Base-by-base conservation (phyloP, 495 filamentous ascomycete species). In the Aspergillus sparsus region DNA sequence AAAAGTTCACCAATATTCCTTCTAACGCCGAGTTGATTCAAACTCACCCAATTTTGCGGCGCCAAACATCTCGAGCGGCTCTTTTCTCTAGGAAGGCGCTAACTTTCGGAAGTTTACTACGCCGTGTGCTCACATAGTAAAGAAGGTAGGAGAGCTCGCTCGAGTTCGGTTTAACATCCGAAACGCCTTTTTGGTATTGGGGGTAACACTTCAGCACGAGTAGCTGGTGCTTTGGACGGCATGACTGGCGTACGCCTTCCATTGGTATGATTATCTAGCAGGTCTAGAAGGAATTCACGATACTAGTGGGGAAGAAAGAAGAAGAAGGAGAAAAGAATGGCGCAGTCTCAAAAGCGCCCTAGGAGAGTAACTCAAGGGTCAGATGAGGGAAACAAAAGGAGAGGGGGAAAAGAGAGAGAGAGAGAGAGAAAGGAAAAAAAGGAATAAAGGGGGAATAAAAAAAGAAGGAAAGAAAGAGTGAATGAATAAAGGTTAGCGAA, bases 101-200 rank as follows among this genome's bases (percentile, higher is more conserved):
- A 50, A 97, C 91, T 71, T 97, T 97, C 68, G 92, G 91, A 56
- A 97, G 83, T 83, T 96, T 97, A 74, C 89, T 92, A 58, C 90
- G 84, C 53, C 93, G 89, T 63, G 92, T 94, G 71, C 91, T 93
- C 44, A 89, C 90, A 81, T 97, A 96, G 82, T 93, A 97, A 32
- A 97, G 85, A 53, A 97, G 83, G 70, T 97, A 97, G 70, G 90
- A 95, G 44, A 97, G 85, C 78, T 97, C 93, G 74, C 89, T 94
- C 46, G 90, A 87, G 70, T 97, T 97, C 8, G 93, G 91, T 73
- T 92, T 93, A 58, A 96, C 90, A 62, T 95, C 90, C 68, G 88
- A 83, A 49, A 90, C 90, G 60, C 89, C 90, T 75, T 96, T 96
- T 55, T 90, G 88, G 56, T 90, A 92, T 62, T 84, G 85, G 34